A percentile compares a stretch with the other conserved stretches of the same genome.
Evolutionary conservation across 2,329 filamentous ascomycete genomes (phyloP).

Genomic region (Pseudomassariella vexata): DNA sequence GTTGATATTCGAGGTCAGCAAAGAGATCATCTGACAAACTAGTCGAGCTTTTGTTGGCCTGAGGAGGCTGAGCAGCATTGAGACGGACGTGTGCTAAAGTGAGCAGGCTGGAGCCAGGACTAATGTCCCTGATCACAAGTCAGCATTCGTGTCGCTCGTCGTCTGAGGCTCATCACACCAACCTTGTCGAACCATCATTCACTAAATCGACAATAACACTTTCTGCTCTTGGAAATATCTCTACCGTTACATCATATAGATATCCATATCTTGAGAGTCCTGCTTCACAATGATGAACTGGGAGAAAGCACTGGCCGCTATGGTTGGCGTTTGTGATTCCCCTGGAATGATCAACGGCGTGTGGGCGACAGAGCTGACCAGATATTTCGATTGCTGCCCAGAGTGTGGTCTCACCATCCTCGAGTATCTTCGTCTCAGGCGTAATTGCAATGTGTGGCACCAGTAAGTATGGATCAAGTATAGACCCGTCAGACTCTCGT

Average conservation of each 20-base stretch:
- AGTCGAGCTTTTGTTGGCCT: conserved; percentile 18
- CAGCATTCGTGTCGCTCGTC: too few relatives aligned
- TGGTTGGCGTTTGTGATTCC: conserved; percentile 1
- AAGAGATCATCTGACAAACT: conserved; percentile 51
- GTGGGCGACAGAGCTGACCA: conserved; percentile 28
- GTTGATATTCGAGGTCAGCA: conserved; percentile 50
- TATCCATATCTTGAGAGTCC: conserved; percentile 33
- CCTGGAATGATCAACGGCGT: conserved; percentile 4
- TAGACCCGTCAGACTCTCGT: conserved; percentile 17
- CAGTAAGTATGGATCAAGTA: conserved; percentile 26
- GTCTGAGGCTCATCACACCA: conserved; percentile 11
- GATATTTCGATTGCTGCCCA: conserved; percentile 46
- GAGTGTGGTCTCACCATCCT: conserved; percentile 27
- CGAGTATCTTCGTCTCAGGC: conserved; percentile 31
- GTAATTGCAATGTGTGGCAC: conserved; percentile 37
- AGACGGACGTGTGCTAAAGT: conserved; percentile 42
- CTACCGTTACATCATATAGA: conserved; percentile 41
- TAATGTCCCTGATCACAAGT: conserved; percentile 29
- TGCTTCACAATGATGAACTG: conserved; percentile 14
- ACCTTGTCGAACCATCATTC: conserved; percentile 18
- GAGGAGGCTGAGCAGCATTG: conserved; percentile 11
- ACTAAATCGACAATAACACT: conserved; percentile 41
- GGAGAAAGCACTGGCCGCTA: conserved; percentile 10
- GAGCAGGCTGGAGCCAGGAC: conserved; percentile 37
- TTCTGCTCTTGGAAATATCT: conserved; percentile 35